Evolutionary conservation across 1,284 basidiomycete genomes (phyloP).

Genomic region (Melampsora americana): DNA sequence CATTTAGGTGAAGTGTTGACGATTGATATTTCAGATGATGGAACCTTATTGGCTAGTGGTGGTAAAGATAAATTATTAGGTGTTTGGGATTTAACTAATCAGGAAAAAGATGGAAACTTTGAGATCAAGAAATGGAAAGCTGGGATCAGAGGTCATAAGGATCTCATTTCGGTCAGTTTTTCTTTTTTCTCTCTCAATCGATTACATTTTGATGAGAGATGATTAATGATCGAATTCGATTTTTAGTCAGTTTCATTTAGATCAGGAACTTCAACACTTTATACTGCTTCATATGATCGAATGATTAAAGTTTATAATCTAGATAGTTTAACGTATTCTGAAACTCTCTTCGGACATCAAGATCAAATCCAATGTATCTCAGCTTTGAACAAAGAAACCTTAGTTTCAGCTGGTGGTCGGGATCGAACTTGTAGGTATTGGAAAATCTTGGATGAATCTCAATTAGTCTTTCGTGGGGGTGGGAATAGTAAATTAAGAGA

Average conservation of each 20-base stretch:
- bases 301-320: conserved; percentile 88
- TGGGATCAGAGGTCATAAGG: conserved; percentile 40
- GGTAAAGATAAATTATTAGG: conserved; percentile 77
- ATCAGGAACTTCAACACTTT: conserved; percentile 72
- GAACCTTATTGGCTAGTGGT: conserved; percentile 76
- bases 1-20: conserved; percentile 82
- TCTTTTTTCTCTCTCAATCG: too few relatives aligned
- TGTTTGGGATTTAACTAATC: conserved; percentile 62
- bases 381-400: conserved; percentile 75
- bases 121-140: conserved; percentile 15
- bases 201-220: too few relatives aligned
- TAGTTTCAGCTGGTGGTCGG: conserved; percentile 79
- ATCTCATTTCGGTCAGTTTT: conserved; percentile 32
- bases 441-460: conserved; percentile 94
- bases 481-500: conserved; percentile 68
- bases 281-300: conserved; percentile 83
- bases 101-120: not conserved
- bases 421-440: conserved; percentile 91
- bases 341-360: conserved; percentile 97
- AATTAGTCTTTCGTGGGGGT: conserved; percentile 89
- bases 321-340: conserved; percentile 81
- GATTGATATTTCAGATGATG: conserved; percentile 80
- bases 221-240: not conserved
- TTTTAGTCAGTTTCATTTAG: conserved; percentile 72
- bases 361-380: conserved; percentile 77